These are phyloP conservation scores for Mycena olivaceomarginata DNA, from an alignment of 768 basidiomycete genomes.

Conservation along the genomic window DNA sequence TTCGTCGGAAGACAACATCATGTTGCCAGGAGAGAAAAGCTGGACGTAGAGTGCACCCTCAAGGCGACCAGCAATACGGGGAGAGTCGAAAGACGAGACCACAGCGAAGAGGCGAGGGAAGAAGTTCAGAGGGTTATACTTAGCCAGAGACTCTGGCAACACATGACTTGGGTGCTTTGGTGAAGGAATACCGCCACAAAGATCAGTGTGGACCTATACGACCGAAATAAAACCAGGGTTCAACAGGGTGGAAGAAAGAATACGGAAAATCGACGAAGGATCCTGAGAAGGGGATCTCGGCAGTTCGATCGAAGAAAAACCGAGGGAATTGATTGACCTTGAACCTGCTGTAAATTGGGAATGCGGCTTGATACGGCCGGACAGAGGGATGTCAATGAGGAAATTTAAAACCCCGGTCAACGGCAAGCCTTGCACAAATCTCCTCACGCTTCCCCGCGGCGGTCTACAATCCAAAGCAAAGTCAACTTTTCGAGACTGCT, in stretches of 20 bases:
- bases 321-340: not conserved
- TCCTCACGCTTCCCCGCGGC: too few relatives aligned
- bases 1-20: slow-evolving; percentile 57
- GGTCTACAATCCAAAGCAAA: too few relatives aligned
- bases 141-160: slow-evolving; percentile 27
- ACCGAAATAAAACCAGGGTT: not conserved
- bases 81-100: not conserved
- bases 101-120: slow-evolving; percentile 24
- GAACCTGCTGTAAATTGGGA: too few relatives aligned
- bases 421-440: too few relatives aligned
- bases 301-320: too few relatives aligned
- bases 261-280: not conserved
- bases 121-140: slow-evolving; percentile 25
- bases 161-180: slow-evolving; percentile 24
- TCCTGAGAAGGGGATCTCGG: not conserved
- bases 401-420: not conserved
- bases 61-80: not conserved
- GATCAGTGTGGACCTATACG: not conserved
- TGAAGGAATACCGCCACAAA: slow-evolving; percentile 20
- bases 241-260: not conserved
- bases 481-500: too few relatives aligned
- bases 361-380: not conserved
- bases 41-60: not conserved
- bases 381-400: not conserved
- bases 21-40: slow-evolving; percentile 39